Conservation (phyloP, 2,329 filamentous ascomycete species). For the Knoxdaviesia capensis region DNA sequence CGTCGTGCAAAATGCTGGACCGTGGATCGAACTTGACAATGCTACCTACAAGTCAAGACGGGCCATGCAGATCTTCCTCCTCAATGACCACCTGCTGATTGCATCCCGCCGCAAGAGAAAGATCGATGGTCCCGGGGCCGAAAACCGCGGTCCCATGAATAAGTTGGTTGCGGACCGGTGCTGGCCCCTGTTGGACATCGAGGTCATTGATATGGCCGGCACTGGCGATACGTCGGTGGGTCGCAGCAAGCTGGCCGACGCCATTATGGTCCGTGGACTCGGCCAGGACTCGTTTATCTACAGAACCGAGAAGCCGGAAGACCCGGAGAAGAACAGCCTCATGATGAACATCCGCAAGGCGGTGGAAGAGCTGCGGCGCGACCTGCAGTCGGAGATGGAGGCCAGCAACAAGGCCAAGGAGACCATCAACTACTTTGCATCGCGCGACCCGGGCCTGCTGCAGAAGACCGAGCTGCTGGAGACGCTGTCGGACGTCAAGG, state of each 20-base stretch:
- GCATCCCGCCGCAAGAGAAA: constrained; percentile 88
- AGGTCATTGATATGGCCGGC: constrained; percentile 71
- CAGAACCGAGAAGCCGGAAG: constrained; percentile 65
- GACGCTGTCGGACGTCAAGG: constrained; percentile 56
- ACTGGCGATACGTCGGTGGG: constrained; percentile 32
- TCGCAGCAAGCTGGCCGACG: constrained; percentile 52
- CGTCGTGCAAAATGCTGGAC: constrained; percentile 77
- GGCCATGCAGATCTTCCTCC: constrained; percentile 73
- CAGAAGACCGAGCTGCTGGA: constrained; percentile 68
- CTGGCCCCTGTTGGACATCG: constrained; percentile 83
- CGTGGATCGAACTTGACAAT: constrained; percentile 92
- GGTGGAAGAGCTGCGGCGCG: constrained; percentile 77
- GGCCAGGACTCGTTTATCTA: constrained; percentile 90
- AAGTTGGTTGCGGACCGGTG: constrained; percentile 88
- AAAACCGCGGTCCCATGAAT: constrained; percentile 32
- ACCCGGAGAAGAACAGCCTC: constrained; percentile 58
- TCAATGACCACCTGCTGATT: constrained; percentile 87
- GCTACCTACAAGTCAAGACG: constrained; percentile 89
- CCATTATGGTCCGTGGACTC: constrained; percentile 72
- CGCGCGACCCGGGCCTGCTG: constrained; percentile 53
- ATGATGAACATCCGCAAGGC: constrained; percentile 83
- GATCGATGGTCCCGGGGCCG: constrained; percentile 38
- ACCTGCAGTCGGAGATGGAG: constrained; percentile 68
- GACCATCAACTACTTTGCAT: constrained; percentile 70
- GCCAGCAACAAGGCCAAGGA: constrained; percentile 69